These are phyloP conservation scores for Candida frijolesensis DNA, from an alignment of 1,139 yeast species.

Conservation along the genomic window DNA sequence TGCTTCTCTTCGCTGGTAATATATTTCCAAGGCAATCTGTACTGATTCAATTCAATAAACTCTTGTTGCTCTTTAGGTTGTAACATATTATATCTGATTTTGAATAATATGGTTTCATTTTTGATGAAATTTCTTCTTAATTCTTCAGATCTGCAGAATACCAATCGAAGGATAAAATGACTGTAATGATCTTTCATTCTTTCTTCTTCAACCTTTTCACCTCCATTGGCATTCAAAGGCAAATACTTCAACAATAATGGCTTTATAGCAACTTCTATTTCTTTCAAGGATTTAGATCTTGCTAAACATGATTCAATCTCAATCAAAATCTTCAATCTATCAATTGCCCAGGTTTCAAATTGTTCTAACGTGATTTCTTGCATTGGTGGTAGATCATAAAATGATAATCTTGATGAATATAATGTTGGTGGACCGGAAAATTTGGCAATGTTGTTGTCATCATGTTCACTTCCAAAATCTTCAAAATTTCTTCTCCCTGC, in stretches of 20 bases:
- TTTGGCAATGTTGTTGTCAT: slow-evolving; percentile 24
- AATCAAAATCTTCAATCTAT: slow-evolving; percentile 76
- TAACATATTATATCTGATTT: slow-evolving; percentile 65
- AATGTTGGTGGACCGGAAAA: slow-evolving; percentile 15
- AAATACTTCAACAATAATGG: slow-evolving; percentile 66
- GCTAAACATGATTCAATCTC: slow-evolving; percentile 80
- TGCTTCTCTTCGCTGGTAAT: slow-evolving; percentile 65
- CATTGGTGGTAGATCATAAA: slow-evolving; percentile 75
- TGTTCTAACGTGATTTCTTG: slow-evolving; percentile 88
- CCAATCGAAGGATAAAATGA: slow-evolving; percentile 83
- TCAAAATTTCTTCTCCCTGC: slow-evolving; percentile 76
- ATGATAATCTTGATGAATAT: slow-evolving; percentile 48
- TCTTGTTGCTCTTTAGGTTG: slow-evolving; percentile 71
- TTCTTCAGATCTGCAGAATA: slow-evolving; percentile 90
- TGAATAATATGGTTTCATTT: slow-evolving; percentile 76
- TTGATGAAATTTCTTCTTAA: slow-evolving; percentile 75
- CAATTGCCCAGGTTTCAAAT: slow-evolving; percentile 95
- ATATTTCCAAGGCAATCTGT: slow-evolving; percentile 70
- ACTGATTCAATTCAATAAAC: slow-evolving; percentile 57
- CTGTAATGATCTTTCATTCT: slow-evolving; percentile 89
- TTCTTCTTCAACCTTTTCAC: slow-evolving; percentile 41
- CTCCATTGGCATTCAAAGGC: slow-evolving; percentile 52
- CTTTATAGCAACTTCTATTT: slow-evolving; percentile 63
- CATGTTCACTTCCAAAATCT: slow-evolving; percentile 32
- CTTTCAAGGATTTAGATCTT: slow-evolving; percentile 64